A percentile compares a stretch with the other conserved stretches of the same genome.
phyloP scores from a whole-genome alignment of 768 basidiomycete species.

The Clitopilus passeckerianus region DNA sequence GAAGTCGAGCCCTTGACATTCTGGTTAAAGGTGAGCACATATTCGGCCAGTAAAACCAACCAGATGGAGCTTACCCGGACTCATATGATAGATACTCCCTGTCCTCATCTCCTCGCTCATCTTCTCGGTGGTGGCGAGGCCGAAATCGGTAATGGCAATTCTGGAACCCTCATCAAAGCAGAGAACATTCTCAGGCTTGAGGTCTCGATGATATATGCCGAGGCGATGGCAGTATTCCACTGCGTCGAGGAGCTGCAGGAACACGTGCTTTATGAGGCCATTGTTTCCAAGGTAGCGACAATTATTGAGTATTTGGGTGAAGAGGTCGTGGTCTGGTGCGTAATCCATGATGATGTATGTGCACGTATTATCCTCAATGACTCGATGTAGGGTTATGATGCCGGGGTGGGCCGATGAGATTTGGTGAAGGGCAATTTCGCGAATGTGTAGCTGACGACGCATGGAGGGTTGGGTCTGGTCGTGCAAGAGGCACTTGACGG shows the following conservation, averaged over 20 bases:
- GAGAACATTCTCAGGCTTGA: conserved; percentile 95
- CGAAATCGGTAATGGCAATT: conserved; percentile 92
- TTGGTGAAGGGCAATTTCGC: conserved; percentile 83
- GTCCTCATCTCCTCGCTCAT: conserved; percentile 87
- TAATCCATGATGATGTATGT: conserved; percentile 95
- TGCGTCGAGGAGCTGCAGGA: conserved; percentile 90
- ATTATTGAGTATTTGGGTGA: conserved; percentile 80
- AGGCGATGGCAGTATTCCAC: conserved; percentile 89
- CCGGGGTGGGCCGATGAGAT: conserved; percentile 70
- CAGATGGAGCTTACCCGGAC: conserved; percentile 58
- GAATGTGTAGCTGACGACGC: conserved; percentile 74
- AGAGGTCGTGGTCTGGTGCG: conserved; percentile 86
- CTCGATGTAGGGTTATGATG: conserved; percentile 85
- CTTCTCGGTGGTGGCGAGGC: conserved; percentile 85
- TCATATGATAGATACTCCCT: conserved; percentile 99
- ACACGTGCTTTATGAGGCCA: conserved; percentile 80
- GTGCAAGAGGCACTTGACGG: conserved; percentile 87
- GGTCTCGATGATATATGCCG: conserved; percentile 93
- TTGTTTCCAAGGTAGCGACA: conserved; percentile 83
- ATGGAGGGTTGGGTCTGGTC: conserved; percentile 39
- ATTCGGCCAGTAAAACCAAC: conserved; percentile 4
- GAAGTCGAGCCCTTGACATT: conserved; percentile 80
- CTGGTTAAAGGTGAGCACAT: conserved; percentile 35
- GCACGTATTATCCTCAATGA: conserved; percentile 76
- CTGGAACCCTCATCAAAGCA: conserved; percentile 75